Percentiles rank a stretch among this genome's conserved stretches.
These are phyloP conservation scores for Boletus reticulatus DNA, from an alignment of 768 basidiomycete species.

Conservation along the genomic window DNA sequence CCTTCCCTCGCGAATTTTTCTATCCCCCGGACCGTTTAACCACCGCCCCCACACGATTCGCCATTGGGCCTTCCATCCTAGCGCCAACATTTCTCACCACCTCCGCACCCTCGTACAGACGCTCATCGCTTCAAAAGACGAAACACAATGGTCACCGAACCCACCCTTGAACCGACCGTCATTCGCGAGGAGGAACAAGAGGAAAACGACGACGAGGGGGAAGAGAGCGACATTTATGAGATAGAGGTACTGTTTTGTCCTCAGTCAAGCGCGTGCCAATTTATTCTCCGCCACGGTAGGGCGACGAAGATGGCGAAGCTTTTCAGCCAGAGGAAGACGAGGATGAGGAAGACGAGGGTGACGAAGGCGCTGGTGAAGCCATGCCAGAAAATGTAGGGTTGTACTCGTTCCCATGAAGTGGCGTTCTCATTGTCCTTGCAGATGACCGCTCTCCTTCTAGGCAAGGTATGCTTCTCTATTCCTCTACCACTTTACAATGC, in stretches of 20 bases:
- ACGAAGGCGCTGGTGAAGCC: neutral
- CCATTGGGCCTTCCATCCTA: neutral
- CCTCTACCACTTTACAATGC: neutral
- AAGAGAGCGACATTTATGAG: slow-evolving; percentile 31
- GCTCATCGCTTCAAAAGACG: neutral
- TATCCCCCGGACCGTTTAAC: slow-evolving; percentile 11
- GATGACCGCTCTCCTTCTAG: slow-evolving; percentile 26
- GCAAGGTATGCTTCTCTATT: slow-evolving; percentile 10
- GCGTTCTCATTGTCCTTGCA: slow-evolving; percentile 6
- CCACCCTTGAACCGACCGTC: slow-evolving; percentile 11
- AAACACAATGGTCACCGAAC: slow-evolving; percentile 22
- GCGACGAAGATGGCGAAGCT: slow-evolving; percentile 14
- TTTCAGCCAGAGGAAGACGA: slow-evolving; percentile 7
- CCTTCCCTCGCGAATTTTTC: neutral
- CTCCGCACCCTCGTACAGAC: neutral
- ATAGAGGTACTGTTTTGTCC: slow-evolving; percentile 16
- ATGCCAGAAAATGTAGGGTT: slow-evolving; percentile 11
- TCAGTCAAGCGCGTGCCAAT: neutral
- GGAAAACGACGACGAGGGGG: slow-evolving; percentile 14
- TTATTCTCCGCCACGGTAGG: slow-evolving; percentile 8
- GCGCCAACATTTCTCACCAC: slow-evolving; percentile 8
- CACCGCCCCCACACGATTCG: slow-evolving; percentile 10
- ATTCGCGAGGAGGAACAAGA: slow-evolving; percentile 1
- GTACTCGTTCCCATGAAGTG: neutral
- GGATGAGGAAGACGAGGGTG: slow-evolving; percentile 19